Evolutionary conservation across 352 stramenopile species (phyloP).

Genomic region (Saprolegnia diclina): DNA sequence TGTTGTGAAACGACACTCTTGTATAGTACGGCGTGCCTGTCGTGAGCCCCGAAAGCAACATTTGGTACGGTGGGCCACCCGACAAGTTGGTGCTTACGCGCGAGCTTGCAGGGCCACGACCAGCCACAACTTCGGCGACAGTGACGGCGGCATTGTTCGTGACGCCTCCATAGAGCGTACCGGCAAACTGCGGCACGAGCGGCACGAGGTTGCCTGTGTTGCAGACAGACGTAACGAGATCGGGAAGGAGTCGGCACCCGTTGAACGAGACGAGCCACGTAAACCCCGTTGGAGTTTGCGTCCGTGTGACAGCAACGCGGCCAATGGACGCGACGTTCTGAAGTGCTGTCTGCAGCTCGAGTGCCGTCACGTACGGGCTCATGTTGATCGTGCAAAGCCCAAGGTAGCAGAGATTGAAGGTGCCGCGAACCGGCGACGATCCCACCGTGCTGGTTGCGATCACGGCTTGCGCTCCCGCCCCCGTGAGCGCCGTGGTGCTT

Average conservation of each 20-base stretch:
- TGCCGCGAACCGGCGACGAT: slow-evolving; percentile 54
- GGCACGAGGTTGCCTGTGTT: slow-evolving; percentile 84
- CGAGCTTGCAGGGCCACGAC: slow-evolving; percentile 39
- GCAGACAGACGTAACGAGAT: slow-evolving; percentile 67
- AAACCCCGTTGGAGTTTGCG: slow-evolving; percentile 63
- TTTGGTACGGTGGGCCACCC: slow-evolving; percentile 59
- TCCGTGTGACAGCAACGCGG: slow-evolving; percentile 53
- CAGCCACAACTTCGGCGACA: slow-evolving; percentile 50
- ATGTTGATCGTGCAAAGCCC: slow-evolving; percentile 34
- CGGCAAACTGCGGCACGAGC: slow-evolving; percentile 42
- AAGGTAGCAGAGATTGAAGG: slow-evolving; percentile 37
- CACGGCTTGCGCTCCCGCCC: slow-evolving; percentile 38
- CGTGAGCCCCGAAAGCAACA: slow-evolving; percentile 54
- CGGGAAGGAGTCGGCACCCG: slow-evolving; percentile 51
- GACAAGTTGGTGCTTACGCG: slow-evolving; percentile 71
- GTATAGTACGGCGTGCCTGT: slow-evolving; percentile 89
- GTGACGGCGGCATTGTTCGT: slow-evolving; percentile 39
- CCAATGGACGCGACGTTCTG: slow-evolving; percentile 48
- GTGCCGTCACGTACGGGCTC: slow-evolving; percentile 48
- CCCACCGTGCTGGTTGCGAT: slow-evolving; percentile 35
- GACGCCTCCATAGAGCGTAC: slow-evolving; percentile 41
- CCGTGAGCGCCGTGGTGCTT: slow-evolving; percentile 42
- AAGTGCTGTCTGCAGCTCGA: slow-evolving; percentile 42
- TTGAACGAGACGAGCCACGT: slow-evolving; percentile 89
- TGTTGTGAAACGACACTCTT: slow-evolving; percentile 87